These are phyloP conservation scores for Saposhnikovia divaricata DNA, from an alignment of 129 eudicot genomes.

Conservation along the genomic window DNA sequence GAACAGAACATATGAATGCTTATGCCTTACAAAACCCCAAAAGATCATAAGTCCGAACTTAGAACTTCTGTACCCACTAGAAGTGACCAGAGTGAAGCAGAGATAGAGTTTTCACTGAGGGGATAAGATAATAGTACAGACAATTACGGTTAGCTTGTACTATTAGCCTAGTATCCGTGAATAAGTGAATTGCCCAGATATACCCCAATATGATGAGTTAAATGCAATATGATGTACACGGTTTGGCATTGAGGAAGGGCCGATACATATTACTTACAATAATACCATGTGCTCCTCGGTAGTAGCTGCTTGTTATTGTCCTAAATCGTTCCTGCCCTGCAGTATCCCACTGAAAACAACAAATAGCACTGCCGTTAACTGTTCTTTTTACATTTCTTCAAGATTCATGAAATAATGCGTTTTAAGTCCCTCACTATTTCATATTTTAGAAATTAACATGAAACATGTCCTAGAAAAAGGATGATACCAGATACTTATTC, in stretches of 20 bases:
- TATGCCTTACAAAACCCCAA: no score
- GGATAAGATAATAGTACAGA: neutral
- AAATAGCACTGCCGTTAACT: slow-evolving; percentile 1
- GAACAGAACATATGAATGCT: no score
- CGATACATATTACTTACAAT: slow-evolving; percentile 47
- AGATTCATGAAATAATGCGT: neutral
- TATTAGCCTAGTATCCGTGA: neutral
- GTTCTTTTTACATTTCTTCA: neutral
- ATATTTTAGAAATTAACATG: neutral
- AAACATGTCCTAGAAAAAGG: neutral
- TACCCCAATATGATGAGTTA: neutral
- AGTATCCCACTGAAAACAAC: slow-evolving; percentile 82
- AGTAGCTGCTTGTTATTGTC: slow-evolving; percentile 97
- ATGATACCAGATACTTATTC: no score
- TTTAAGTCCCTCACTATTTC: no score
- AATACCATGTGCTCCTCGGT: slow-evolving; percentile 97
- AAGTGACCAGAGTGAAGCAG: neutral
- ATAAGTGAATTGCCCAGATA: no score
- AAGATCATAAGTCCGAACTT: no score
- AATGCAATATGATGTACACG: neutral
- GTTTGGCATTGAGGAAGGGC: neutral
- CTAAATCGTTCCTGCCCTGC: slow-evolving; percentile 99
- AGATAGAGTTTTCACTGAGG: neutral
- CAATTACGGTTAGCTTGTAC: neutral
- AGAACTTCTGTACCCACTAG: neutral